These are phyloP conservation scores for Avena sativa DNA, from an alignment of 176 grass and related monocot genomes.

Conservation along the genomic window DNA sequence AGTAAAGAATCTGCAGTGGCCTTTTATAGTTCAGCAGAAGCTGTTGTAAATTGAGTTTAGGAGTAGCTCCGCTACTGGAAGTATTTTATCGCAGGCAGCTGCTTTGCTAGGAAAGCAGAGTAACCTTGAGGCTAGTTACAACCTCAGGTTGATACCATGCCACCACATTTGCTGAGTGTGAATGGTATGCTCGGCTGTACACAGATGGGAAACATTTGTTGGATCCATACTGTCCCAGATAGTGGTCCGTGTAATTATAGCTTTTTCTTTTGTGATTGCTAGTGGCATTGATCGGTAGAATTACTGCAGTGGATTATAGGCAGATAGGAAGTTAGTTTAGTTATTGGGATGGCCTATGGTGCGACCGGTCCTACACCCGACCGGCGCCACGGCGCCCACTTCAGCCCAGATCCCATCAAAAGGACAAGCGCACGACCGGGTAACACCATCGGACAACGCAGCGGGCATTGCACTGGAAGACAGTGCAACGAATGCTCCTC, in stretches of 20 bases:
- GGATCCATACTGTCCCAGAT: neutral
- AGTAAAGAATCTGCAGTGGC: neutral
- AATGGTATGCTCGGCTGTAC: neutral
- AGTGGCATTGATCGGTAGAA: neutral
- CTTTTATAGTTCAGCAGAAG: neutral
- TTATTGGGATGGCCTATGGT: neutral
- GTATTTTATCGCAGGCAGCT: neutral
- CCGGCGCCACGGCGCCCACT: neutral
- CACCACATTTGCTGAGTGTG: neutral
- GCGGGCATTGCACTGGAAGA: neutral
- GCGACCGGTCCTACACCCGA: neutral
- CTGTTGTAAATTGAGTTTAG: neutral
- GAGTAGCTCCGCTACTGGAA: neutral
- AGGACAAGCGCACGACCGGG: neutral
- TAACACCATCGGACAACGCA: neutral
- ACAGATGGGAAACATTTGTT: neutral
- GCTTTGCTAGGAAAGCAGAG: neutral
- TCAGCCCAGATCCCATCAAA: neutral
- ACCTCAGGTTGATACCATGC: neutral
- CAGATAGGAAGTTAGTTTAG: neutral
- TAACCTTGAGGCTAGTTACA: neutral
- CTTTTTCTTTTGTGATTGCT: neutral
- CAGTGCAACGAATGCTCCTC: neutral
- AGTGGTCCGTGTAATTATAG: neutral
- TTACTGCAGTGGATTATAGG: neutral